Evolutionary conservation across 805 yeast genomes (phyloP), one percentile per base, ranked within the genome.

Genomic region (Crinitomyces ghanaensis): DNA sequence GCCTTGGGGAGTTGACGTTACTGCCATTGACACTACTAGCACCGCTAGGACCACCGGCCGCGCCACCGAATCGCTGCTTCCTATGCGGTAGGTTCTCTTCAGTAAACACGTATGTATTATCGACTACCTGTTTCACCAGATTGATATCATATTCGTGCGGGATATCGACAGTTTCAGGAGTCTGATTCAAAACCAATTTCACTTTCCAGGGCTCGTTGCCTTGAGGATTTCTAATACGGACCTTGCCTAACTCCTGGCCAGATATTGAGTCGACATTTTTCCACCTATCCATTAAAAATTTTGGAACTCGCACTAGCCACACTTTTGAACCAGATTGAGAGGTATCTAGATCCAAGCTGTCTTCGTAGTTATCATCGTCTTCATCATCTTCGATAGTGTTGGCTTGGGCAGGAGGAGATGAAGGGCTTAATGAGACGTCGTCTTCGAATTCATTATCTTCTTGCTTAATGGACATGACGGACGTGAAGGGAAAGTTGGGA

Each of bases 231-330:
- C 33, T 33, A 39, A 85, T 80, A 49, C 80, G 72, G 23, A 91
- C 81, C 45, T 73, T 75, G 5, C 95, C 74, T 42, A 91, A 59
- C 39, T 76, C 77, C 48, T 77, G 75, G 5, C 95, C 95, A 34
- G 72, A 67, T 31, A 78, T 57, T 28, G 62, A 60, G 16, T 65
- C 72, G 34, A 70, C 66, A 41, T 77, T 67, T 34, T 74, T 68
- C 94, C 96, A 84, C 43, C 71, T 66, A 26, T 77, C 82, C 19
- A 93, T 79, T 40, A 91, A 61, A 49, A 84, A 84, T 50, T 82
- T 74, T 2, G 98, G 97, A 49, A 91, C 61, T 46, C 91, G 72
- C 16, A 91, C 94, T 15, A 91, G 63, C 98, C 97, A 91, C 26
- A 91, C 77, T 45, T 84, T 84, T 48, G 79, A 77, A 30, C 59